A percentile compares a stretch with the other conserved stretches of the same genome.
phyloP scores from a whole-genome alignment of 2,329 filamentous ascomycete genomes.

The Stagonosporopsis tanaceti region DNA sequence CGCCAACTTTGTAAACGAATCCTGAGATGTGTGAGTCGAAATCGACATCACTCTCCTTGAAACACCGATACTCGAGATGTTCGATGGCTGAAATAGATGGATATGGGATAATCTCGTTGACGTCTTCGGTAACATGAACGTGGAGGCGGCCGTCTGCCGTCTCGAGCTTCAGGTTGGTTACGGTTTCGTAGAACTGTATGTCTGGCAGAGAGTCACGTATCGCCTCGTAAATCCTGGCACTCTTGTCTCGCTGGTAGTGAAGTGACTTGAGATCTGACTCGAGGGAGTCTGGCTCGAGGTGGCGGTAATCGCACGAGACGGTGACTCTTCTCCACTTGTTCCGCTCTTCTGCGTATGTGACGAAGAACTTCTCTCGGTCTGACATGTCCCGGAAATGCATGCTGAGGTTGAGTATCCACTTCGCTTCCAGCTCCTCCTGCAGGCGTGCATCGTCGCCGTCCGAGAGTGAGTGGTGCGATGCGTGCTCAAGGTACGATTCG shows the following conservation, averaged over 20 bases:
- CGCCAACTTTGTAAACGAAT: conserved; percentile 92
- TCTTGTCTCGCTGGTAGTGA: conserved; percentile 90
- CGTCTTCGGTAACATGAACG: conserved; percentile 97
- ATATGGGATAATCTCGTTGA: conserved; percentile 92
- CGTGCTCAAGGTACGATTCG: conserved; percentile 42
- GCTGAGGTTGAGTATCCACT: conserved; percentile 96
- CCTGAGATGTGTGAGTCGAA: conserved; percentile 96
- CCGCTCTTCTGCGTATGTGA: conserved; percentile 86
- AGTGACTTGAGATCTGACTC: conserved; percentile 82
- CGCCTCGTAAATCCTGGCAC: conserved; percentile 88
- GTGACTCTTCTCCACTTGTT: conserved; percentile 87
- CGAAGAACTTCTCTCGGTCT: conserved; percentile 95
- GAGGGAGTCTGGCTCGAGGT: conserved; percentile 79
- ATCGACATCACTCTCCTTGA: conserved; percentile 76
- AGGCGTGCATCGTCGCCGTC: conserved; percentile 67
- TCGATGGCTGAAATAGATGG: conserved; percentile 76
- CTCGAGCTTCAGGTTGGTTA: conserved; percentile 93
- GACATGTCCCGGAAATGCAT: conserved; percentile 98
- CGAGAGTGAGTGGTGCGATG: conserved; percentile 43
- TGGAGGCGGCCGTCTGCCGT: conserved; percentile 88
- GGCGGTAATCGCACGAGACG: conserved; percentile 90
- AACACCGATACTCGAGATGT: conserved; percentile 68
- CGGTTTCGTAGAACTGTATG: conserved; percentile 94
- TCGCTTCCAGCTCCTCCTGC: conserved; percentile 81
- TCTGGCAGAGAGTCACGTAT: conserved; percentile 91